Evolutionary conservation across 1,139 yeast genomes (phyloP), one percentile per base, ranked within the genome.

Genomic region (Suhomyces choctaworum): DNA sequence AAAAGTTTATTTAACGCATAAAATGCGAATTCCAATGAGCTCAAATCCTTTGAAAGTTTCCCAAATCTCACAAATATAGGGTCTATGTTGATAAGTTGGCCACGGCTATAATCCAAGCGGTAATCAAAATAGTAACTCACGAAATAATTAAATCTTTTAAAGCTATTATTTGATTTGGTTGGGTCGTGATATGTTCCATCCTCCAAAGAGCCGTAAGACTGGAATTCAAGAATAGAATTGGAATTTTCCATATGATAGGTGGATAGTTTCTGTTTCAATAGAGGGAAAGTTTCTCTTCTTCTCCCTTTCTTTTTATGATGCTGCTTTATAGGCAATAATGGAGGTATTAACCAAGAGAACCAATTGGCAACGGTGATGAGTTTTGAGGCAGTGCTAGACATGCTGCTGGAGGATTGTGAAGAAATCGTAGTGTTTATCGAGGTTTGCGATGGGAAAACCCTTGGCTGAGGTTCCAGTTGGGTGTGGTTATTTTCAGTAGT

Each of bases 261-360:
- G 2, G 50, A 46, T 13, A 47, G 30, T 17, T 39, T 40, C 16
- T 44, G 40, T 16, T 36, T 45, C 31, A 47, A 43, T 8, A 47
- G 41, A 1, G 50, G 48, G 28, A 34, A 47, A 3, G 40, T 36
- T 16, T 48, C 50, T 8, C 25, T 32, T 4, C 19, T 25, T 11
- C 27, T 31, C 9, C 16, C 26, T n/a, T 16, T 22, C 7, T 12
- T 21, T 13, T 22, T 15, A n/a, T 22, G 11, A n/a, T 31, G 28
- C 7, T 20, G 12, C 12, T 33, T 25, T 10, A 46, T 22, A 4
- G 56, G 52, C 26, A 51, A 40, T 20, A 51, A 44, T 22, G 52
- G 52, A n/a, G 61, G 60, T n/a, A 45, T 25, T 15, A 57, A 36
- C 62, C 61, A 57, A 3, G 50, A 41, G 33, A 54, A 52, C 54